Evolutionary conservation across 805 yeast species (phyloP), one percentile per base, ranked within the genome.

Genomic region (Lipomyces sp.): DNA sequence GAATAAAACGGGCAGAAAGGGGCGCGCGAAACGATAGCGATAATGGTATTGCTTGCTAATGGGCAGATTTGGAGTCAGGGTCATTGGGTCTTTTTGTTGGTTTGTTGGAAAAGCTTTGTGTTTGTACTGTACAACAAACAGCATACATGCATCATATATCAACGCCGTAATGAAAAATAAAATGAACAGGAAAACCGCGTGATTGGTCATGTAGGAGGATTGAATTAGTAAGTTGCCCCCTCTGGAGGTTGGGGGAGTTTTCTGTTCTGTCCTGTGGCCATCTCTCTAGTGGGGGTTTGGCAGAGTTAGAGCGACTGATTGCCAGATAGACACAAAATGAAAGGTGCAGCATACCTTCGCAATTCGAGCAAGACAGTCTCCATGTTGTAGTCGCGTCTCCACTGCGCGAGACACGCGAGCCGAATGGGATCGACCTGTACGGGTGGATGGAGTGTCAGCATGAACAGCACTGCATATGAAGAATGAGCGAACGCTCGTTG

Each of bases 381-480:
- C 89, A 93, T 87, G 39, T 90, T 86, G 66, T 84, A 86, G n/a
- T 81, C 75, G 65, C 95, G 77, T 67, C 84, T 88, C 99, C 99
- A 93, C 60, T 79, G 76, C 48, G 78, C 76, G 67, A 93, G 77
- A 14, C 83, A 81, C 35, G 82, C 82, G 60, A 93, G 82, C 57
- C 75, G 74, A 8, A 68, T 55, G 10, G 75, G 64, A 23, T 76
- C 71, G 2, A 85, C 80, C 49, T 59, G 19, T 5, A 23, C 11
- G 28, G 7, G 26, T 23, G 16, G 13, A 23, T 6, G n/a, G n/a
- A n/a, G n/a, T n/a, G n/a, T n/a, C n/a, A n/a, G n/a, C n/a, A n/a
- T n/a, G n/a, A n/a, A n/a, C n/a, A n/a, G n/a, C n/a, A n/a, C n/a
- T n/a, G n/a, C n/a, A 28, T 8, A 31, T 53, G n/a, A 46, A 44